phyloP scores from a whole-genome alignment of 2,329 filamentous ascomycete genomes.

The Fusarium multiceps region DNA sequence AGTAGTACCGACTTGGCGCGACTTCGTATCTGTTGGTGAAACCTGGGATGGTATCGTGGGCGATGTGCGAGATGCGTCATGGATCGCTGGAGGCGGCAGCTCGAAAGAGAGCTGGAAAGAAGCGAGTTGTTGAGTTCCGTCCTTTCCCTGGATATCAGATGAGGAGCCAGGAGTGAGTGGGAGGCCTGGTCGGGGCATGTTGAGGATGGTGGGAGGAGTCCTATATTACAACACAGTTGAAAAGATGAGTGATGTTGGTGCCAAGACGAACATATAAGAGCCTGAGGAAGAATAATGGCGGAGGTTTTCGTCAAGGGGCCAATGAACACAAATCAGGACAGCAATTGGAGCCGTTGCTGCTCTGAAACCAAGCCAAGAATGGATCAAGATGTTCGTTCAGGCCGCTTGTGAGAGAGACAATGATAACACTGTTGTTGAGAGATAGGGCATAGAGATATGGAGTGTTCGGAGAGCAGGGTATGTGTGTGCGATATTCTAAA shows the following conservation, averaged over 20 bases:
- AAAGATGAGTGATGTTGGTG: neutral
- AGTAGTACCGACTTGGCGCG: constrained; percentile 45
- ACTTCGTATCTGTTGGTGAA: constrained; percentile 48
- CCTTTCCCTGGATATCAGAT: constrained; percentile 80
- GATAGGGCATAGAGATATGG: neutral
- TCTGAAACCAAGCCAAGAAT: neutral
- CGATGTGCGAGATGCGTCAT: constrained; percentile 60
- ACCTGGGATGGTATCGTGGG: constrained; percentile 49
- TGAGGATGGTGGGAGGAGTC: constrained; percentile 16
- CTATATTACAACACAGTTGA: neutral
- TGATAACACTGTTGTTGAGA: neutral
- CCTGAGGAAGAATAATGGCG: neutral
- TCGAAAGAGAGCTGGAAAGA: constrained; percentile 76
- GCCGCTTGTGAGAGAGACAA: neutral
- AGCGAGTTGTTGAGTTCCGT: constrained; percentile 69
- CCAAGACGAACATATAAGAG: neutral
- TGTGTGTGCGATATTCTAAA: constrained; percentile 14
- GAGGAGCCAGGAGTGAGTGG: constrained; percentile 84
- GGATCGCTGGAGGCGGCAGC: constrained; percentile 80
- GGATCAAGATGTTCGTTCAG: constrained; percentile 1
- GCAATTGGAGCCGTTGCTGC: neutral
- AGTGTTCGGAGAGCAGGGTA: constrained; percentile 6
- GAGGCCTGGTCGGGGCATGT: constrained; percentile 50
- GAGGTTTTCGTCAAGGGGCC: neutral
- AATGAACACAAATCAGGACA: neutral